phyloP scores from a whole-genome alignment of 2,329 filamentous ascomycete genomes.

The Penicillium hordei region DNA sequence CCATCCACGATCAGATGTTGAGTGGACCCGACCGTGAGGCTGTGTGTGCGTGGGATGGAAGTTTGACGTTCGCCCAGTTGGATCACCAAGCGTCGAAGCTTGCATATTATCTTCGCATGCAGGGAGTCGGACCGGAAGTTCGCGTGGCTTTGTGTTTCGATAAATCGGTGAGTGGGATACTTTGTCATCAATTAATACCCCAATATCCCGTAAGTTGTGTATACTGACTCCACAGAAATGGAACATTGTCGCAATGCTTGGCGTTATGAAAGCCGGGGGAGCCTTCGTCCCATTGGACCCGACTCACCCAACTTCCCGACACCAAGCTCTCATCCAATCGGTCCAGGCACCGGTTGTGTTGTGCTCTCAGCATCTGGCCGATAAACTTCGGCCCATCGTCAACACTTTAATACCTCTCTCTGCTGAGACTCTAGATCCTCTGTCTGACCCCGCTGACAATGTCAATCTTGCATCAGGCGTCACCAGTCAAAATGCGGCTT shows the following conservation, averaged over 20 bases:
- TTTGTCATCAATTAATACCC: not conserved
- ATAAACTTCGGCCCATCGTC: conserved; percentile 22
- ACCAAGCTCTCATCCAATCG: conserved; percentile 35
- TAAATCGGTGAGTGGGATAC: conserved; percentile 38
- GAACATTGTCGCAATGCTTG: conserved; percentile 44
- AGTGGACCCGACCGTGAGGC: conserved; percentile 33
- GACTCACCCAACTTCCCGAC: conserved; percentile 38
- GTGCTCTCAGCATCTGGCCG: conserved; percentile 31
- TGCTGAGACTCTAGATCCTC: conserved; percentile 23
- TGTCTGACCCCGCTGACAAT: conserved; percentile 19
- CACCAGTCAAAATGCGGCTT: conserved; percentile 42
- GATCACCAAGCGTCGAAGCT: conserved; percentile 40
- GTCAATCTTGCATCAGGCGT: conserved; percentile 26
- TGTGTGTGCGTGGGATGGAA: conserved; percentile 44
- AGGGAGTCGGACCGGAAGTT: conserved; percentile 42
- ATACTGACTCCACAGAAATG: conserved; percentile 36
- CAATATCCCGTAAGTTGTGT: not conserved
- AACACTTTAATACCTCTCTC: conserved; percentile 33
- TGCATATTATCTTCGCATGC: conserved; percentile 38
- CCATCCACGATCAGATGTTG: conserved; percentile 41
- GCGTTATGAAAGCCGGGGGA: conserved; percentile 45
- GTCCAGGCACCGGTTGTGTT: conserved; percentile 37
- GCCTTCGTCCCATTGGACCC: conserved; percentile 46
- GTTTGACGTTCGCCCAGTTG: conserved; percentile 38
- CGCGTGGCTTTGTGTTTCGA: conserved; percentile 44